phyloP scores from a whole-genome alignment of 768 basidiomycete genomes.

The Mycena amicta region DNA sequence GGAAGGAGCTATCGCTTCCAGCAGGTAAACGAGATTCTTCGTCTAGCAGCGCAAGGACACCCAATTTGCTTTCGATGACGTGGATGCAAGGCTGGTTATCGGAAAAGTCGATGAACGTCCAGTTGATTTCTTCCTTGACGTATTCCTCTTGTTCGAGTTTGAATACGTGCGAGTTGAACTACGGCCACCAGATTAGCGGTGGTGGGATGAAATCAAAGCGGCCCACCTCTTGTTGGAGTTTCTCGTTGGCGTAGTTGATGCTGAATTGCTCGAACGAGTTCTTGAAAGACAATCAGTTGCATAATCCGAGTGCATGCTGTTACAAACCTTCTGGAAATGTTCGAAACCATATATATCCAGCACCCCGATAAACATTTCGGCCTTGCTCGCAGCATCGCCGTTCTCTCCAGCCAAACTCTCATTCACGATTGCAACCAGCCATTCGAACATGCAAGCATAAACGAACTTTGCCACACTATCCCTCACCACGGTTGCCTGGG shows the following conservation, averaged over 20 bases:
- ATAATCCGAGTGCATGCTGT: not conserved
- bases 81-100: slow-evolving; percentile 99
- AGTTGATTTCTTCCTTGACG: slow-evolving; percentile 96
- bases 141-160: slow-evolving; percentile 99
- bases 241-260: slow-evolving; percentile 99
- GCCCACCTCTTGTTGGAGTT: slow-evolving; percentile 92
- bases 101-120: slow-evolving; percentile 99
- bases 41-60: slow-evolving; percentile 91
- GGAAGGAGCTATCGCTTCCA: slow-evolving; percentile 89
- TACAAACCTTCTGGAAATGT: slow-evolving; percentile 87
- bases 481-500: slow-evolving; percentile 90
- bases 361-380: slow-evolving; percentile 99
- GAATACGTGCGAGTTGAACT: slow-evolving; percentile 99
- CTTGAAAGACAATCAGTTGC: slow-evolving; percentile 35
- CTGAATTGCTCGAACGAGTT: slow-evolving; percentile 98
- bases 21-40: slow-evolving; percentile 97
- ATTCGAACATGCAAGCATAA: slow-evolving; percentile 98
- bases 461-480: slow-evolving; percentile 99
- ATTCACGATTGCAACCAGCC: slow-evolving; percentile 96
- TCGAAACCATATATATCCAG: slow-evolving; percentile 98
- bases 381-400: slow-evolving; percentile 84
- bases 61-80: slow-evolving; percentile 96
- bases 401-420: slow-evolving; percentile 96
- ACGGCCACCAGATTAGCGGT: slow-evolving; percentile 14
- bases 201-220: not conserved